These are phyloP conservation scores for Carex scoparia DNA, from an alignment of 176 grass and related monocot genomes.

Conservation along the genomic window DNA sequence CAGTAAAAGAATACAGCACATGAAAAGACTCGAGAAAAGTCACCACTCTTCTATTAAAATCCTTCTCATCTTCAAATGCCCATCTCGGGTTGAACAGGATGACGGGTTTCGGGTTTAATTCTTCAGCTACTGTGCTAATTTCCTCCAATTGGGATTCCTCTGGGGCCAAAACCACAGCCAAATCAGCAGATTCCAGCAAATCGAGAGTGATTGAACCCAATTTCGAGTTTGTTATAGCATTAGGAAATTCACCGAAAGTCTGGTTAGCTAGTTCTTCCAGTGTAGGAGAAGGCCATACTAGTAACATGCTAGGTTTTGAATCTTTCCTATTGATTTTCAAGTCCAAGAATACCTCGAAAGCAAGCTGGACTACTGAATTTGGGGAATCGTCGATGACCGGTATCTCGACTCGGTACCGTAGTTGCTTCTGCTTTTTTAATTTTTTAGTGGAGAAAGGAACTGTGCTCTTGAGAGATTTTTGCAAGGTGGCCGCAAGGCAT, in stretches of 20 bases:
- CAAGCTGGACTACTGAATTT: slow-evolving; percentile 49
- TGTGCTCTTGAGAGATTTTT: slow-evolving; percentile 57
- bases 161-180: slow-evolving; percentile 48
- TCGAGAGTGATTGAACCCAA: slow-evolving; percentile 31
- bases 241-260: slow-evolving; percentile 24
- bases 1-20: slow-evolving; percentile 92
- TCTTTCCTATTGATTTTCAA: slow-evolving; percentile 43
- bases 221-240: slow-evolving; percentile 34
- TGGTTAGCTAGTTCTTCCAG: slow-evolving; percentile 24
- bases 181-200: slow-evolving; percentile 34
- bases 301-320: slow-evolving; percentile 32
- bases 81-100: slow-evolving; percentile 88
- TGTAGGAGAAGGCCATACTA: slow-evolving; percentile 51
- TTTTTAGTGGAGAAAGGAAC: slow-evolving; percentile 39
- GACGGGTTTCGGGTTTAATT: slow-evolving; percentile 45
- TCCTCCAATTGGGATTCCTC: slow-evolving; percentile 46
- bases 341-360: slow-evolving; percentile 48
- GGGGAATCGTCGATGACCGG: slow-evolving; percentile 76
- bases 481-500: slow-evolving; percentile 50
- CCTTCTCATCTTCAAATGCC: slow-evolving; percentile 72
- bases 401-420: slow-evolving; percentile 72
- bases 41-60: slow-evolving; percentile 22
- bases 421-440: slow-evolving; percentile 61
- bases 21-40: slow-evolving; percentile 60
- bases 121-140: slow-evolving; percentile 28